Evolutionary conservation across 2,329 filamentous ascomycete species (phyloP).

Genomic region (Dactylellina cionopaga): DNA sequence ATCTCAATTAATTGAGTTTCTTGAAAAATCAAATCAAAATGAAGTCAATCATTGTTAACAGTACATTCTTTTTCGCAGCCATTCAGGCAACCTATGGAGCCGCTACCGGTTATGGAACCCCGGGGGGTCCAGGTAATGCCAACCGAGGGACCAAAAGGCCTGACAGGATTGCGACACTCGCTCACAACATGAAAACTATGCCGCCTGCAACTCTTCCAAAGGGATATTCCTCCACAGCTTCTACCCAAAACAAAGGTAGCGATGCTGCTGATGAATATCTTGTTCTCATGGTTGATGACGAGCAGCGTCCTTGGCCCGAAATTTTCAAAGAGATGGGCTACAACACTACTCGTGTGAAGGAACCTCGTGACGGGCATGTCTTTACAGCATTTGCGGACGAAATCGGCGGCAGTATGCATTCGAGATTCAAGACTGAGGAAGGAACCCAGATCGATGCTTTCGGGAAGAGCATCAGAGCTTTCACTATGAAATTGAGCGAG

Average conservation of each 20-base stretch:
- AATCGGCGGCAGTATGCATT: background rate
- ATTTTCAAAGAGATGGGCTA: slow-evolving; percentile 55
- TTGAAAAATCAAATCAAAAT: slow-evolving; percentile 7
- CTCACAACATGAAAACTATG: slow-evolving; percentile 19
- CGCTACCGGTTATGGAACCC: background rate
- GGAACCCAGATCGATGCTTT: slow-evolving; percentile 55
- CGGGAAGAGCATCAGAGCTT: slow-evolving; percentile 53
- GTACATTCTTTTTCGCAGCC: slow-evolving; percentile 6
- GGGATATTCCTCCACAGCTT: background rate
- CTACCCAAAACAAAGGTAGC: background rate
- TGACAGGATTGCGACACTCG: slow-evolving; percentile 21
- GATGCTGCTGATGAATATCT: slow-evolving; percentile 52
- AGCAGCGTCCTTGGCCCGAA: slow-evolving; percentile 53
- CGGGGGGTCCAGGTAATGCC: background rate
- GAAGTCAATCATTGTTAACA: slow-evolving; percentile 19
- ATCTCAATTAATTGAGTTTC: background rate
- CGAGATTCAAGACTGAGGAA: slow-evolving; percentile 23
- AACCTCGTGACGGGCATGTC: background rate
- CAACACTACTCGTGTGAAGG: slow-evolving; percentile 58
- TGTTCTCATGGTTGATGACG: slow-evolving; percentile 54
- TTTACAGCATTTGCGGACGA: slow-evolving; percentile 8
- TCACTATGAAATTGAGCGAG: slow-evolving; percentile 52
- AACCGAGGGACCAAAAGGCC: background rate
- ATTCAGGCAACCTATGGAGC: background rate
- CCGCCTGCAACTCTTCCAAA: slow-evolving; percentile 29